Base-by-base conservation (phyloP, 2,329 filamentous ascomycete species). In the Ophiostoma ips region DNA sequence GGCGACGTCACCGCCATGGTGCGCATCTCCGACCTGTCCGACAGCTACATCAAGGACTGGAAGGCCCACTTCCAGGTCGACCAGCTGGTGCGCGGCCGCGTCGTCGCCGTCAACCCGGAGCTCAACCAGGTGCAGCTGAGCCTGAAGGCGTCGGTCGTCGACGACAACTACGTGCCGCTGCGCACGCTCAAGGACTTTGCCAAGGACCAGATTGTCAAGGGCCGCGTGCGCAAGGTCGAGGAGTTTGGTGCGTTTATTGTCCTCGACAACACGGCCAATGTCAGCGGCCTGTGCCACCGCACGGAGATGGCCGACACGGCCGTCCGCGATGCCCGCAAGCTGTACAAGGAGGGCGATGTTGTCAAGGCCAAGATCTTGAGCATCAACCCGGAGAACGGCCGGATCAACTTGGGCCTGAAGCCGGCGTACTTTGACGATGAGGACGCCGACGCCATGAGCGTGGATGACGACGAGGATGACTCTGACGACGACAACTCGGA, bases 191-290 rank as follows among this genome's bases (percentile, higher is more conserved):
- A 74, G n/a, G 86, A 94, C 57, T 71, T 96, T 51, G 79, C 83
- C 61, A 70, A 76, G 54, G 89, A 88, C 7, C 85, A 94, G 64
- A 70, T 88, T 31, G 76, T 98, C 33, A 94, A 86, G 12, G 92
- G 89, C 46, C 94, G 87, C 62, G 79, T 98, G 50, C 83, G 89
- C 59, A 95, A 94, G 66, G 88, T 96, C 2, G 87, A 94, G 61
- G 85, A 95, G 31, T 98, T 89, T 63, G 92, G 92, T 56, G 90
- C 90, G 5, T 98, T 98, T 64, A 84, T 98, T 58, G 78, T 94
- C 40, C 71, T 98, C 18, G 87, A 95, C 63, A 81, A 84, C 53
- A 94, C 89, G 5, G 74, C 78, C 50, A 94, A 94, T 58, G 79
- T 98, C 55, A 94, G 90, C 58, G 92, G 92, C 54, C 75, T 98